Evolutionary conservation across 495 filamentous ascomycete species (phyloP), one percentile per base, ranked within the genome.

Genomic region (Durotheca rogersii): DNA sequence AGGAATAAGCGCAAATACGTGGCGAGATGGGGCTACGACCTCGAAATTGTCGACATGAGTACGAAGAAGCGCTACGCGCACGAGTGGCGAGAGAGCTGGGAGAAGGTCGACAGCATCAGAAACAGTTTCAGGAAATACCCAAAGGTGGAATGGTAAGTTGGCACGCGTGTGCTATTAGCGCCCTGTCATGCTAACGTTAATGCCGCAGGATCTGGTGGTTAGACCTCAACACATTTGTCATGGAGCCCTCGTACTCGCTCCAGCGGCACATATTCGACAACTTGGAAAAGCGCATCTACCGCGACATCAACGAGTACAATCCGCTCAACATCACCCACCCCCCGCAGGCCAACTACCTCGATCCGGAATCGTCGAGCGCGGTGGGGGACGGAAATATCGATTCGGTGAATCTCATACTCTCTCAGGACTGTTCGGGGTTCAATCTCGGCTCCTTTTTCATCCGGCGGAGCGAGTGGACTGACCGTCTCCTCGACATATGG

Each of bases 71-170:
- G 91, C 21, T 99, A 99, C 66, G 94, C 93, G 36, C 94, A 99
- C 66, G 93, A 99, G 63, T 99, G 93, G 93, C 80, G 93, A 61
- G 93, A 99, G 70, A 92, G 90, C 65, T 99, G 93, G 93, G 93
- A 99, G 73, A 97, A 96, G 76, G 91, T 95, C 43, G 93, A 99
- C 65, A 86, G 89, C 35, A 86, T 99, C 55, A 86, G 94, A 47
- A 88, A 93, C 45, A 83, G 86, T 20, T 87, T 99, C 79, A 79
- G 81, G 66, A 95, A 96, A 68, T 93, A 96, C 61, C 94, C 93
- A 16, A 78, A 95, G 51, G 93, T 93, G 7, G 90, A 99, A 75
- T 99, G 93, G 93, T 95, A 78, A 64, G 81, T 60, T 51, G 19
- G 21, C 41, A 7, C 41, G 9, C 23, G 12, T 15, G 25, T 18